Evolutionary conservation across 202 grass and related monocot species (phyloP).

Genomic region (Brachypodium distachyon): DNA sequence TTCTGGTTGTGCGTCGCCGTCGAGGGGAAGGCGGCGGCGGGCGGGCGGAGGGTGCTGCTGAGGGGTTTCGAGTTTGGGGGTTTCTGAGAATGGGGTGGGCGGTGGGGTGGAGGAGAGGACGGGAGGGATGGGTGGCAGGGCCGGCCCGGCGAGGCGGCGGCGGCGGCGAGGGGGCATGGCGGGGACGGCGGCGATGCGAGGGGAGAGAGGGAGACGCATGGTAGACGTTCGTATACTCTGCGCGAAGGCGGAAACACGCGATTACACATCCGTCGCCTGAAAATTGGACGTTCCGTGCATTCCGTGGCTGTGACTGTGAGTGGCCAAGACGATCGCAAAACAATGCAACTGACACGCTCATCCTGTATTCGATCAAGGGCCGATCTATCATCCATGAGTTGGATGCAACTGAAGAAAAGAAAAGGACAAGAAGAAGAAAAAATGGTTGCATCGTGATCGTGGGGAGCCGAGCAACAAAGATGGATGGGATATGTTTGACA

Average conservation of each 20-base stretch:
- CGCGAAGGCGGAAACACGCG: neutral
- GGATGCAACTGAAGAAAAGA: no score
- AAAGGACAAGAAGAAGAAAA: no score
- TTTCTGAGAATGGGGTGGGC: neutral
- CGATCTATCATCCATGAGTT: no score
- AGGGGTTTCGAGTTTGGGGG: neutral
- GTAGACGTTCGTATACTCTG: neutral
- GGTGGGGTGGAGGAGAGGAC: conserved; percentile 21
- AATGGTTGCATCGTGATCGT: no score
- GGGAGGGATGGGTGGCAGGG: neutral
- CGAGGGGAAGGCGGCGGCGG: conserved; percentile 29
- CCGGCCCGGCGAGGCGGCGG: conserved; percentile 3
- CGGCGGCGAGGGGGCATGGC: conserved; percentile 20
- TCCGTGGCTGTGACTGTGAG: no score
- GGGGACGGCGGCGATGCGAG: conserved; percentile 10
- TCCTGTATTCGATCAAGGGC: no score
- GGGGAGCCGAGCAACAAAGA: no score
- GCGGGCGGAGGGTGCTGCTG: neutral
- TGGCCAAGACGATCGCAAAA: no score
- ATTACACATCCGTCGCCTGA: neutral
- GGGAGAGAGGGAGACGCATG: conserved; percentile 18
- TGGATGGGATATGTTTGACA: no score
- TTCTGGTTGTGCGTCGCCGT: neutral
- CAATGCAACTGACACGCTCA: no score
- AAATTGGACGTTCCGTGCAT: no score